Percentiles rank a stretch among this genome's conserved stretches.
Conservation (phyloP, 345 rosid genomes). For the Rhodamnia argentea region DNA sequence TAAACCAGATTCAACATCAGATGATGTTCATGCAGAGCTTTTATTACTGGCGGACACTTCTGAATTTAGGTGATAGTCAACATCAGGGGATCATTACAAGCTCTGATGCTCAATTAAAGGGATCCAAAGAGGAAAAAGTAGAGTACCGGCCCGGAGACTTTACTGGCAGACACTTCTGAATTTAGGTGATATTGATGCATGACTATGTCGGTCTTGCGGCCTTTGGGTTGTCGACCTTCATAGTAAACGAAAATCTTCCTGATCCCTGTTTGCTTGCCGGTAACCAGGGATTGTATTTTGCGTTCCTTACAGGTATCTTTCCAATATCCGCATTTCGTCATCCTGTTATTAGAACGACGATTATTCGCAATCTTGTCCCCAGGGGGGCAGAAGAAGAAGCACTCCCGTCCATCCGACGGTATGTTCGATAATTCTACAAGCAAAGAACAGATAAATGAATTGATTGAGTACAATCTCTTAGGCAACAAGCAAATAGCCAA, state of each 20-base stretch:
- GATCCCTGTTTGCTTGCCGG: not conserved
- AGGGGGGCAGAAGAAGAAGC: not conserved
- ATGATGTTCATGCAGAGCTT: too few species aligned
- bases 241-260: not conserved
- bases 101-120: not conserved
- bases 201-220: not conserved
- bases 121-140: not conserved
- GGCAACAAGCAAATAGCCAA: not conserved
- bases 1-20: not conserved
- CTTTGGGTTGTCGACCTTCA: not conserved
- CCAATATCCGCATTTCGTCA: not conserved
- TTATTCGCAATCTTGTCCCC: not conserved
- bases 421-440: not conserved
- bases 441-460: not conserved
- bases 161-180: not conserved
- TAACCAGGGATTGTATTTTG: not conserved
- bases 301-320: not conserved
- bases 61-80: too few species aligned
- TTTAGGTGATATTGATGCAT: not conserved
- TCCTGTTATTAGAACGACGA: not conserved
- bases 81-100: too few species aligned
- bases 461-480: not conserved
- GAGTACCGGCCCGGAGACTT: not conserved
- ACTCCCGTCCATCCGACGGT: not conserved
- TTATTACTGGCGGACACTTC: too few species aligned